Conservation (phyloP, 1,139 yeast species). For the Ashbya aceris region DNA sequence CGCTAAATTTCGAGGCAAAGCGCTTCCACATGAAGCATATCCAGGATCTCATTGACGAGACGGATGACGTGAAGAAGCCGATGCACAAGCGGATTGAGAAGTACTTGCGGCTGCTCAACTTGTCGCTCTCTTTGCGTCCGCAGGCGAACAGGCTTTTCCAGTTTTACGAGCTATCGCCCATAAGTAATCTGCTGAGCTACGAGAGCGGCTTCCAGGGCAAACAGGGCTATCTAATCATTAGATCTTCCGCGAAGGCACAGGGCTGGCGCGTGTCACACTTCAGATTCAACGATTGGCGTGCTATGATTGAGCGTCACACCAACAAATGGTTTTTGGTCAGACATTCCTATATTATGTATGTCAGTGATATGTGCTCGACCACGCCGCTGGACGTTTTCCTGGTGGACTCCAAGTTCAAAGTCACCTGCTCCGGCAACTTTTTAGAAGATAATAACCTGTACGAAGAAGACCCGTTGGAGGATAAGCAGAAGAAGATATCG, state of each 20-base stretch:
- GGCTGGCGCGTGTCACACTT: conserved; percentile 97
- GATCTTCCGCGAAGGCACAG: conserved; percentile 75
- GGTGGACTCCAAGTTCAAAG: conserved; percentile 62
- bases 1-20: conserved; percentile 17
- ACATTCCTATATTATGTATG: conserved; percentile 76
- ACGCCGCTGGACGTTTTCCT: conserved; percentile 85
- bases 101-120: conserved; percentile 56
- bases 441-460: conserved; percentile 29
- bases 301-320: conserved; percentile 82
- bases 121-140: conserved; percentile 56
- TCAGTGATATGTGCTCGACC: conserved; percentile 76
- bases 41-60: conserved; percentile 24
- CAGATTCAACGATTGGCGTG: conserved; percentile 65
- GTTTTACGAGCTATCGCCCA: conserved; percentile 82
- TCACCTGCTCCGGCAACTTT: conserved; percentile 40
- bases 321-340: conserved; percentile 88
- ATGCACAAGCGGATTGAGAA: conserved; percentile 38
- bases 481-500: conserved; percentile 30
- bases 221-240: conserved; percentile 74
- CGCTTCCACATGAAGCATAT: conserved; percentile 25
- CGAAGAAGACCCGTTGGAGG: conserved; percentile 36
- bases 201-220: conserved; percentile 80
- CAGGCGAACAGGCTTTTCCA: conserved; percentile 77
- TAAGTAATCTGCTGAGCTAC: conserved; percentile 73
- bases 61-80: conserved; percentile 21